A percentile compares a stretch with the other conserved stretches of the same genome.
Conservation (phyloP, 768 basidiomycete species). For the Jaapia argillacea region DNA sequence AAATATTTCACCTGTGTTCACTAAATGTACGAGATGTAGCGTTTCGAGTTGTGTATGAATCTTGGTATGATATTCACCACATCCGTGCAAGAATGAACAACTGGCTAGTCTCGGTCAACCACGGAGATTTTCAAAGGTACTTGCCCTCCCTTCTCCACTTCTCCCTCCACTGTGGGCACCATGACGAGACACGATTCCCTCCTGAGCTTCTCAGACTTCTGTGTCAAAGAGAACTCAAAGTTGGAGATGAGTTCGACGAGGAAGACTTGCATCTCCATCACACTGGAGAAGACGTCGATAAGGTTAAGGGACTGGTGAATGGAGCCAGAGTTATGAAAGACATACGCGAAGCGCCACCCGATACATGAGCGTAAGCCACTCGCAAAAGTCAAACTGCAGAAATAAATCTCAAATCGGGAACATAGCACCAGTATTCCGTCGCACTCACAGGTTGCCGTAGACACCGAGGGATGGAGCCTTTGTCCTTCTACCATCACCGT, state of each 20-base stretch:
- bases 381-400: background rate
- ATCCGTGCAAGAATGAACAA: too few species aligned
- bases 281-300: conserved; percentile 1
- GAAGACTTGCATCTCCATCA: conserved; percentile 7
- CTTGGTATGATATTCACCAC: too few species aligned
- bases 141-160: background rate
- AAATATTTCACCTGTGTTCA: too few species aligned
- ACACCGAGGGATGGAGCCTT: background rate
- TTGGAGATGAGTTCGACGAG: conserved; percentile 4
- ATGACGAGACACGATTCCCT: background rate
- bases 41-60: too few species aligned
- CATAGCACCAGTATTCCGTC: background rate
- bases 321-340: background rate
- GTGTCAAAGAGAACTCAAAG: conserved; percentile 3
- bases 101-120: conserved; percentile 7
- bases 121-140: conserved; percentile 8
- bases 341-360: background rate
- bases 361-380: background rate
- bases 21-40: too few species aligned
- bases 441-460: background rate
- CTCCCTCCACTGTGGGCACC: background rate
- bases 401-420: background rate
- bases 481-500: conserved; percentile 3
- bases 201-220: background rate
- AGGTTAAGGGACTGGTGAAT: background rate